Conservation (phyloP, 2,329 filamentous ascomycete genomes). For the Plenodomus biglobosus region DNA sequence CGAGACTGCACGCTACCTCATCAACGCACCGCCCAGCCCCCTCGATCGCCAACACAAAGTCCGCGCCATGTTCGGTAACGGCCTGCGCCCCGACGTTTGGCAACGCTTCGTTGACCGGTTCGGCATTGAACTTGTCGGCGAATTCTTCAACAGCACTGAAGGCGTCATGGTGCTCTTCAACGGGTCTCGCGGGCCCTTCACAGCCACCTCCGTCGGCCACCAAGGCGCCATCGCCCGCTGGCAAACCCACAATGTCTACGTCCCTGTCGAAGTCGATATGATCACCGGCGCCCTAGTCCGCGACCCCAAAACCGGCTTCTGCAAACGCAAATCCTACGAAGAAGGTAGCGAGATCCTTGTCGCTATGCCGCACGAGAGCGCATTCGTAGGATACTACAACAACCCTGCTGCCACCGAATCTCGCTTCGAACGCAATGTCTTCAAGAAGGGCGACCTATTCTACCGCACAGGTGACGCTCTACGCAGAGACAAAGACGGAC, state of each 20-base stretch:
- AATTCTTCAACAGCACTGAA: conserved; percentile 80
- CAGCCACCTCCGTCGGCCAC: conserved; percentile 67
- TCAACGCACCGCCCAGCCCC: conserved; percentile 66
- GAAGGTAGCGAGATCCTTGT: conserved; percentile 76
- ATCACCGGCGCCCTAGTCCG: conserved; percentile 67
- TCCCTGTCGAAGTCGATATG: conserved; percentile 69
- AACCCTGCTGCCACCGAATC: conserved; percentile 67
- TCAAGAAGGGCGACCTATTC: conserved; percentile 51
- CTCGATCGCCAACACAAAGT: conserved; percentile 62
- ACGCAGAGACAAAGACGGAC: conserved; percentile 46
- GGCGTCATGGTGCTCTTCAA: conserved; percentile 67
- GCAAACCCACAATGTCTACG: conserved; percentile 56
- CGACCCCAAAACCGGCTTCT: conserved; percentile 69
- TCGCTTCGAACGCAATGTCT: conserved; percentile 52
- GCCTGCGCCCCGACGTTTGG: conserved; percentile 70
- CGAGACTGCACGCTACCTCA: conserved; percentile 73
- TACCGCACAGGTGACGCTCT: conserved; percentile 54
- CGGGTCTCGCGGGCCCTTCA: conserved; percentile 61
- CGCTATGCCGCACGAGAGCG: conserved; percentile 57
- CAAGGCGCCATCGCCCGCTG: conserved; percentile 65
- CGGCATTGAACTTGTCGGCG: conserved; percentile 62
- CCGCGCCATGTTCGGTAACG: conserved; percentile 65
- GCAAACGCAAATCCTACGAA: conserved; percentile 62
- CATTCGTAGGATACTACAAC: conserved; percentile 70
- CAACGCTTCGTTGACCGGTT: conserved; percentile 64